Evolutionary conservation across 2,329 filamentous ascomycete genomes (phyloP), one percentile per base, ranked within the genome.

Genomic region (Coniella lustricola): DNA sequence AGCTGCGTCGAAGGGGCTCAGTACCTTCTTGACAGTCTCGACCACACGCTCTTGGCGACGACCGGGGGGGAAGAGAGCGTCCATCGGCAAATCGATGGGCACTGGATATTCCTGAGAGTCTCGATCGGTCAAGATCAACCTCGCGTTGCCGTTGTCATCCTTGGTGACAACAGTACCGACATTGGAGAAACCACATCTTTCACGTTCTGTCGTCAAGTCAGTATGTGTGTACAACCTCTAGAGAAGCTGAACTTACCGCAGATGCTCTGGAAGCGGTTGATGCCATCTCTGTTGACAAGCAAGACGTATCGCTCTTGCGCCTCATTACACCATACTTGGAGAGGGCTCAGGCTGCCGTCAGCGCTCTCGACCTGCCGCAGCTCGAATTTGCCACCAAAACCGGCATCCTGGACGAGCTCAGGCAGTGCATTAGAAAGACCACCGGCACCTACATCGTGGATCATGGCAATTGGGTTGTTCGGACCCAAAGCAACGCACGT

Each of bases 281-380:
- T 78, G 46, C 82, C 77, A 17, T 93, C 84, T 44, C 81, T 79
- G 52, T 90, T 89, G 54, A 98, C 82, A 8, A 94, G 83, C 59
- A 98, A 73, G 7, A 98, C 93, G 60, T 98, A 98, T 64, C 93
- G 79, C 67, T 98, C 93, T 64, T 98, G 93, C 0, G 93, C 89
- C 65, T 97, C 91, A 59, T 91, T 95, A 67, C 93, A 96, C 90
- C 91, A 97, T 40, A 98, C 95, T 64, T 97, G 88, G 50, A 98
- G 79, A 17, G 93, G 93, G 60, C 88, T 95, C 86, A 98, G 91
- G 62, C 88, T 85, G 55, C 76, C 81, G 66, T 97, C 93, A 2
- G 88, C 87, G 63, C 81, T 95, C 63, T 96, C 90, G 33, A 98
- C 77, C 61, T 97, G 88, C 55, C 93, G 83, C n/a, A 98, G 76